phyloP scores from a whole-genome alignment of 345 rosid genomes.

The Melaleuca quinquenervia region DNA sequence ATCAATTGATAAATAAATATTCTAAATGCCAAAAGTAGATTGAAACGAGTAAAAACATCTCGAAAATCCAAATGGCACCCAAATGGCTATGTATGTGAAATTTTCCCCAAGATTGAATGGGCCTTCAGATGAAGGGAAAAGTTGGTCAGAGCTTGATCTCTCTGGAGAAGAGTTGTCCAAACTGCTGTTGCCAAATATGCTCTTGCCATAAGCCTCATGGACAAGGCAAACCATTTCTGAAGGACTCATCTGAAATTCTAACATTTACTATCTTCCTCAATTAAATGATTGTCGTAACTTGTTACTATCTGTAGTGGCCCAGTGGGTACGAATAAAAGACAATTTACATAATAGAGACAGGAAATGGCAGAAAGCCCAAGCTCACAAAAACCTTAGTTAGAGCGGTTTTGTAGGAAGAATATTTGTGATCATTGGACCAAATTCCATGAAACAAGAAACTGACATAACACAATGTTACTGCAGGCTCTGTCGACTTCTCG shows the following conservation, averaged over 20 bases:
- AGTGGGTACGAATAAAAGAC: background rate
- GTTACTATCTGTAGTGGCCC: background rate
- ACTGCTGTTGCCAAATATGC: background rate
- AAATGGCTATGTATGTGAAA: background rate
- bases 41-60: background rate
- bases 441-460: background rate
- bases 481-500: background rate
- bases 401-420: background rate
- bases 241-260: background rate
- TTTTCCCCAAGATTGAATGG: background rate
- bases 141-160: background rate
- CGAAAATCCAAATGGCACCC: background rate
- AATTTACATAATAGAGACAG: background rate
- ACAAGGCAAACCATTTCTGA: background rate
- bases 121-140: background rate
- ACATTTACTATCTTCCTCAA: background rate
- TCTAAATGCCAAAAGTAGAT: background rate
- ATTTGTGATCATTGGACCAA: background rate
- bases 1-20: background rate
- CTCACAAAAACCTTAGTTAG: background rate
- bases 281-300: background rate
- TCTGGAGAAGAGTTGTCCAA: background rate
- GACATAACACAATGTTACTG: background rate
- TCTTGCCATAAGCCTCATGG: background rate
- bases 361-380: background rate